A percentile compares a stretch with the other conserved stretches of the same genome.
Conservation (phyloP, 768 basidiomycete genomes). For the Lentinus brumalis region DNA sequence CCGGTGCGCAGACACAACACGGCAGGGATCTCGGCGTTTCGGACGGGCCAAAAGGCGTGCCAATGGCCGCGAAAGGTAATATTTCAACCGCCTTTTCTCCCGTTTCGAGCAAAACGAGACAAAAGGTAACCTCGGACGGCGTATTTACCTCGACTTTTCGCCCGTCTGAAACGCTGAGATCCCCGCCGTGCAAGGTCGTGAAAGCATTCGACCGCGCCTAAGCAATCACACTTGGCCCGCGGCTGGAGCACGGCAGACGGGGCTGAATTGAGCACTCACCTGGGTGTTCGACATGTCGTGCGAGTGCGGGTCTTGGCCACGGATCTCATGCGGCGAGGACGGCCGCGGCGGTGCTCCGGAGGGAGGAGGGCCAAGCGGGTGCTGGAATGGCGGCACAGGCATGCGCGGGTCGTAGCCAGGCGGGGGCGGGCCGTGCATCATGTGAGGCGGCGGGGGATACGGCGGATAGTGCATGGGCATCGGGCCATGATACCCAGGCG, state of each 20-base stretch:
- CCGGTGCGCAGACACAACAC: no score
- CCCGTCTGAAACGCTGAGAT: no score
- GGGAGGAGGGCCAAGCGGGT: slow-evolving; percentile 39
- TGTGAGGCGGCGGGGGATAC: slow-evolving; percentile 44
- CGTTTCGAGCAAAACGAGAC: no score
- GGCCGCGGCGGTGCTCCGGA: slow-evolving; percentile 30
- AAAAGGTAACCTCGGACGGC: no score
- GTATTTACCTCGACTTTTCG: no score
- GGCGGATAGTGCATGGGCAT: slow-evolving; percentile 49
- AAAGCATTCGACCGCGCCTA: no score
- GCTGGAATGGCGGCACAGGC: slow-evolving; percentile 36
- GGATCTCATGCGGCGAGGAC: slow-evolving; percentile 44
- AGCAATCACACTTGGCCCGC: no score
- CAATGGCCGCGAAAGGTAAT: no score
- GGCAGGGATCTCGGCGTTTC: no score
- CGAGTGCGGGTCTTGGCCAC: slow-evolving; percentile 77
- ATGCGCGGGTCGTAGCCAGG: slow-evolving; percentile 47
- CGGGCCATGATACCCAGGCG: slow-evolving; percentile 49
- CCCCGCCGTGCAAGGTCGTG: no score
- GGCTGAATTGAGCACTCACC: slow-evolving; percentile 33
- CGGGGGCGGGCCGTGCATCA: slow-evolving; percentile 39
- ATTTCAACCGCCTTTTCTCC: no score
- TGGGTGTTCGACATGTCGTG: slow-evolving; percentile 78
- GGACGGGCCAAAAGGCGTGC: no score
- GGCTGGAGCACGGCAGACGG: neutral